A percentile compares a stretch with the other conserved stretches of the same genome.
Evolutionary conservation across 495 filamentous ascomycete genomes (phyloP).

Genomic region (Penicillium bovifimosum): DNA sequence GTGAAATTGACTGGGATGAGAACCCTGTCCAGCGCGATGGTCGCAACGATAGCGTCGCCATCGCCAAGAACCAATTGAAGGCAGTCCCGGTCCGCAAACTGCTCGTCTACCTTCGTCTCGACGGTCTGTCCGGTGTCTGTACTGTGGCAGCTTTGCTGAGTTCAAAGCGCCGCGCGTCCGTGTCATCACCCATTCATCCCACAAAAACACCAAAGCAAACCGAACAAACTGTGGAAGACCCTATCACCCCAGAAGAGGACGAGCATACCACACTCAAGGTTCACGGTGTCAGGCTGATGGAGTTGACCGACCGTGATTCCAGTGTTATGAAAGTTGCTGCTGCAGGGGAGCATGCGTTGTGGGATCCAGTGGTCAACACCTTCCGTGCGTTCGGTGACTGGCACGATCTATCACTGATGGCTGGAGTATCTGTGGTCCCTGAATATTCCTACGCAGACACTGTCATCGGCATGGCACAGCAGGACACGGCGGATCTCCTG

Average conservation of each 20-base stretch:
- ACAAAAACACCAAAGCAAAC: slow-evolving; percentile 27
- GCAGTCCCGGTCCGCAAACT: slow-evolving; percentile 40
- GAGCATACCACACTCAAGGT: slow-evolving; percentile 58
- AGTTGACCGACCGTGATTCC: slow-evolving; percentile 88
- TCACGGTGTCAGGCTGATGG: slow-evolving; percentile 78
- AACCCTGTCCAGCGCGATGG: slow-evolving; percentile 45
- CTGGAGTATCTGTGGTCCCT: slow-evolving; percentile 70
- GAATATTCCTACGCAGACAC: slow-evolving; percentile 74
- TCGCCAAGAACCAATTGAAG: slow-evolving; percentile 41
- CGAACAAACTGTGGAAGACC: slow-evolving; percentile 28
- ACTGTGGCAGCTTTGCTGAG: slow-evolving; percentile 73
- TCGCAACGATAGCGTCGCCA: slow-evolving; percentile 31
- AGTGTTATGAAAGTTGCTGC: slow-evolving; percentile 93
- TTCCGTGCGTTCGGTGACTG: slow-evolving; percentile 85
- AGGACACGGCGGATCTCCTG: slow-evolving; percentile 69
- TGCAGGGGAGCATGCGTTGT: slow-evolving; percentile 64
- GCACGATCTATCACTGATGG: slow-evolving; percentile 78
- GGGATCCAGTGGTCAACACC: slow-evolving; percentile 87
- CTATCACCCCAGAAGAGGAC: slow-evolving; percentile 13
- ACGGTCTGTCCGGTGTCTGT: slow-evolving; percentile 81
- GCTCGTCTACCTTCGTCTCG: slow-evolving; percentile 72
- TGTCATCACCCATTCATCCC: slow-evolving; percentile 44
- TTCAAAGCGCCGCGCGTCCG: slow-evolving; percentile 14
- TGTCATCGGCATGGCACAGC: slow-evolving; percentile 59
- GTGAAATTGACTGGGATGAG: slow-evolving; percentile 92